Conservation (phyloP, 208 protist species). For the Angomonas ambiguus region DNA sequence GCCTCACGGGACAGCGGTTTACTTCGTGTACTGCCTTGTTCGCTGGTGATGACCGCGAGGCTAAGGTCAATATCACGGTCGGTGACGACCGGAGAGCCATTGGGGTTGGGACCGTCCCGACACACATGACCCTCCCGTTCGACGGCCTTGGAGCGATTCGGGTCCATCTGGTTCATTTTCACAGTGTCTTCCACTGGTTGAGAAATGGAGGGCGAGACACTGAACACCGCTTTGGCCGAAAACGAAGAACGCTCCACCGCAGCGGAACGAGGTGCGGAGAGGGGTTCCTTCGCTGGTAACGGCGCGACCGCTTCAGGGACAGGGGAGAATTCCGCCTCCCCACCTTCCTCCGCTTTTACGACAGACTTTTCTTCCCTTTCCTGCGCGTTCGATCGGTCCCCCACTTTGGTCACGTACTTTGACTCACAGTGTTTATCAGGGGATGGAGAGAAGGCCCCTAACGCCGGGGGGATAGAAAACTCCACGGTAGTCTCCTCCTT, state of each 20-base stretch:
- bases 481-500: slow-evolving; percentile 15
- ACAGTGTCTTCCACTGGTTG: not conserved
- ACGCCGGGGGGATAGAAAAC: not conserved
- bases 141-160: not conserved
- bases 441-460: not conserved
- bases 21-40: not conserved
- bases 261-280: not conserved
- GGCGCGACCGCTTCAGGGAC: not conserved
- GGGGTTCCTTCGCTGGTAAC: not conserved
- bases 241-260: not conserved
- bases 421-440: not conserved
- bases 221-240: not conserved
- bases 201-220: not conserved
- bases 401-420: not conserved
- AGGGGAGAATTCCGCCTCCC: not conserved
- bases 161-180: not conserved
- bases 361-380: not conserved
- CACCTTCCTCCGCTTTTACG: not conserved
- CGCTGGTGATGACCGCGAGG: not conserved
- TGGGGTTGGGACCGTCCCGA: not conserved
- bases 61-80: not conserved
- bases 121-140: not conserved
- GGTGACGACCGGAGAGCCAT: not conserved
- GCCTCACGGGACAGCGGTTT: not conserved
- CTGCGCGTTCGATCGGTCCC: not conserved